A percentile compares a stretch with the other conserved stretches of the same genome.
Evolutionary conservation across 2,329 filamentous ascomycete genomes (phyloP).

Genomic region (Diaporthe sp.): DNA sequence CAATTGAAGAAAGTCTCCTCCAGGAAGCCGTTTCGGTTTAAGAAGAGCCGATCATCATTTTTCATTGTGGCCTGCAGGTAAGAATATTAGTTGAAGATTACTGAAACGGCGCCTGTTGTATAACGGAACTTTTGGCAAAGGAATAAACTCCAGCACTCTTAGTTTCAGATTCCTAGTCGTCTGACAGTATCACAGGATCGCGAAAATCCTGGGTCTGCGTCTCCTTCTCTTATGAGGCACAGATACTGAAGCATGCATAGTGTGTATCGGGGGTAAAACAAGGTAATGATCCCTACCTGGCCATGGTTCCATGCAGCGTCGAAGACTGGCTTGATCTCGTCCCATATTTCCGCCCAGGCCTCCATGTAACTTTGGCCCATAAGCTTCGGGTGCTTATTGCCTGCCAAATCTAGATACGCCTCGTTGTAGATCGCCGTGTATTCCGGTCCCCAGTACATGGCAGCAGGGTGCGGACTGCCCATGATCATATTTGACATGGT

Average conservation of each 20-base stretch:
- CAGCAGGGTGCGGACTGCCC: constrained; percentile 80
- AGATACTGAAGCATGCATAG: no score
- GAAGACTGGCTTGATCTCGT: constrained; percentile 77
- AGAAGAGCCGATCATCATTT: constrained; percentile 83
- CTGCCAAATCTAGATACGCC: constrained; percentile 73
- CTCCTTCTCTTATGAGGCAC: neutral
- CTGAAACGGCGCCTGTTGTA: neutral
- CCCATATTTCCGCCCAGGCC: constrained; percentile 83
- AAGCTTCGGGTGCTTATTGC: constrained; percentile 77
- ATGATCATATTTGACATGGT: constrained; percentile 87
- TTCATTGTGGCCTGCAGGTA: constrained; percentile 80
- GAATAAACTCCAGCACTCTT: neutral
- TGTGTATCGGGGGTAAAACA: neutral
- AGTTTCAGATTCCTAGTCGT: neutral
- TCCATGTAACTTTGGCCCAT: constrained; percentile 81
- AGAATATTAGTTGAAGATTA: neutral
- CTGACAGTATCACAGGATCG: neutral
- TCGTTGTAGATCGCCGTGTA: constrained; percentile 80
- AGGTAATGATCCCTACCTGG: neutral
- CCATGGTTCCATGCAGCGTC: constrained; percentile 76
- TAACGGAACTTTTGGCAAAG: neutral
- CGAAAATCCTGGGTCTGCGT: no score
- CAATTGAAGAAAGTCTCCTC: constrained; percentile 89
- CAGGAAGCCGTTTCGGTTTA: constrained; percentile 76
- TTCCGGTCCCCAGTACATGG: constrained; percentile 81